Percentiles rank a stretch among this genome's conserved stretches.
These are phyloP conservation scores for Schizophyllum commune DNA, from an alignment of 1,284 basidiomycete species.

Conservation along the genomic window DNA sequence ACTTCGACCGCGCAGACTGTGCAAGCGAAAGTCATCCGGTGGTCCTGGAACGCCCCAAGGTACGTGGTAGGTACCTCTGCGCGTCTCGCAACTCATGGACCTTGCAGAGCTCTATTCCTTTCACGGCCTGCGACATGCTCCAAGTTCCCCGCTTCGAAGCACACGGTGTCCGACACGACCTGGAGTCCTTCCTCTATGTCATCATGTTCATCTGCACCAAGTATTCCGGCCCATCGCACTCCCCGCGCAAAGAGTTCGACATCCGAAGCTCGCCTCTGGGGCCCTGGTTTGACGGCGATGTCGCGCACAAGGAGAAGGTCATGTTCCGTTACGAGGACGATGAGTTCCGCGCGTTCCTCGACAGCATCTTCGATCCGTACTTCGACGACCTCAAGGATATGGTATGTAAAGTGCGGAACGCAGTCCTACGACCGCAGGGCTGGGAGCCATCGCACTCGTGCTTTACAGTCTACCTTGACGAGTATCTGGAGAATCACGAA, in stretches of 20 bases:
- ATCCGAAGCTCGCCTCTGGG: background rate
- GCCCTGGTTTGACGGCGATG: background rate
- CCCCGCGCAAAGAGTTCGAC: constrained; percentile 3
- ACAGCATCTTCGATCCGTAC: constrained; percentile 1
- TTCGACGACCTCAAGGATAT: constrained; percentile 1
- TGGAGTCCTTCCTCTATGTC: constrained; percentile 6
- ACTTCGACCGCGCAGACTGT: constrained; percentile 2
- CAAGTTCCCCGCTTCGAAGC: background rate
- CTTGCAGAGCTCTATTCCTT: constrained; percentile 5
- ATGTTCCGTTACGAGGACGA: background rate
- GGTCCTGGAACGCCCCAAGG: constrained; percentile 1
- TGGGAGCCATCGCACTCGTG: background rate
- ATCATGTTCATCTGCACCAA: constrained; percentile 4
- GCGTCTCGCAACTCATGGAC: background rate
- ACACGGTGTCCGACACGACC: constrained; percentile 4
- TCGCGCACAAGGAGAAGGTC: background rate
- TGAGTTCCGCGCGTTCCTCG: background rate
- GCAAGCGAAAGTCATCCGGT: background rate
- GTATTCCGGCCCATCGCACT: constrained; percentile 2
- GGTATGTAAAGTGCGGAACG: background rate
- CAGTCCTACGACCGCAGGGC: background rate
- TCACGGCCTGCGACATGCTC: constrained; percentile 5
- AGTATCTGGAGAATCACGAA: no score
- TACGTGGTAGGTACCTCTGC: background rate
- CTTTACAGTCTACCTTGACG: no score